phyloP scores from a whole-genome alignment of 306 rosid genomes.

The Luffa acutangula region DNA sequence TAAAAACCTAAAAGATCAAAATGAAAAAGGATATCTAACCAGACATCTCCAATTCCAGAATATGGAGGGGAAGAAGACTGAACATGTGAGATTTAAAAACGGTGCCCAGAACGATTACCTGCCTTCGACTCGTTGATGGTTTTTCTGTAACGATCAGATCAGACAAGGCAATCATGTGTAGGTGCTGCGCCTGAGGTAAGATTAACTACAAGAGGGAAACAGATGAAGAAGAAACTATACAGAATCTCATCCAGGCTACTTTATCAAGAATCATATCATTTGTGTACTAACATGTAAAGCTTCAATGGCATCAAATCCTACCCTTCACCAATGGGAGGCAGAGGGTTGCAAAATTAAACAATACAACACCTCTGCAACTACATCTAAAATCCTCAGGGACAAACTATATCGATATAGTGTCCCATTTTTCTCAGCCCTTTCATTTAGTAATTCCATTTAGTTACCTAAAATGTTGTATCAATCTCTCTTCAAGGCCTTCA shows the following conservation, averaged over 20 bases:
- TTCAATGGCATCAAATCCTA: background rate
- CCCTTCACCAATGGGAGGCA: background rate
- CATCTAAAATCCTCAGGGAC: background rate
- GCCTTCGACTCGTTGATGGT: background rate
- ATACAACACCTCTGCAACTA: constrained; percentile 5
- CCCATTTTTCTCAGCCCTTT: background rate
- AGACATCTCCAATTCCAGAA: background rate
- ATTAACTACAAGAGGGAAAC: background rate
- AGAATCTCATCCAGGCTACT: background rate
- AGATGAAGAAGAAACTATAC: background rate
- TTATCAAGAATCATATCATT: background rate
- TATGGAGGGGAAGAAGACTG: background rate
- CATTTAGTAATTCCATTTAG: background rate
- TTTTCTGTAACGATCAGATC: background rate
- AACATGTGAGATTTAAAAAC: background rate
- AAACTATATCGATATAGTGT: background rate
- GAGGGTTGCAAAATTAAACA: constrained; percentile 7
- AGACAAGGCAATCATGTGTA: background rate
- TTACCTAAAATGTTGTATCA: constrained; percentile 18
- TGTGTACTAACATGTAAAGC: constrained; percentile 1
- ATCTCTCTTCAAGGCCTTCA: constrained; percentile 66
- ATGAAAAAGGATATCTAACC: background rate
- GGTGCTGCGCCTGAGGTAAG: background rate
- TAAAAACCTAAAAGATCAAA: background rate
- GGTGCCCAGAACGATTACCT: background rate